Conservation (phyloP, 352 stramenopile genomes). For the Phytopythium helicoides region DNA sequence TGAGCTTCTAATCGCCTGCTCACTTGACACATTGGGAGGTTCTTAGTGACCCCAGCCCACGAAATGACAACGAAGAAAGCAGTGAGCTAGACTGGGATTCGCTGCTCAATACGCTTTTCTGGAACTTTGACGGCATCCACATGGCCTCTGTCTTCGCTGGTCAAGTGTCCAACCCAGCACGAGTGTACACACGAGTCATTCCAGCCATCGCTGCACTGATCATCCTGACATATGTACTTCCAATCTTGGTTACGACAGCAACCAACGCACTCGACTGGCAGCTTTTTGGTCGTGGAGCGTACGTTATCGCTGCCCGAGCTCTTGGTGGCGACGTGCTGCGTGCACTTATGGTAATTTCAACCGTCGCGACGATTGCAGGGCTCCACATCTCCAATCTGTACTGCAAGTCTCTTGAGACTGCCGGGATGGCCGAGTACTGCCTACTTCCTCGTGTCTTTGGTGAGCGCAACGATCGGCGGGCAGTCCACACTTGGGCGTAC, state of each 20-base stretch:
- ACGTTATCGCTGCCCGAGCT: constrained; percentile 63
- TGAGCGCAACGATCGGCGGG: constrained; percentile 22
- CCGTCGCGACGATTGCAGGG: constrained; percentile 80
- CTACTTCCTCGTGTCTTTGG: constrained; percentile 73
- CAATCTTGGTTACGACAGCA: constrained; percentile 70
- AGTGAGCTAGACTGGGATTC: constrained; percentile 42
- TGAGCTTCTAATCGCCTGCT: no score
- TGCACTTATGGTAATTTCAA: constrained; percentile 72
- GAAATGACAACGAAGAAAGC: background rate
- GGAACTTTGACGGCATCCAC: no score
- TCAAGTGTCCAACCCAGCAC: constrained; percentile 75
- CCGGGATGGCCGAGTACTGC: no score
- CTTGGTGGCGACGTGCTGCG: constrained; percentile 75
- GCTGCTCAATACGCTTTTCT: constrained; percentile 89
- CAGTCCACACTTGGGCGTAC: constrained; percentile 24
- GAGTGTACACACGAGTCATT: constrained; percentile 75
- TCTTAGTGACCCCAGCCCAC: constrained; percentile 7
- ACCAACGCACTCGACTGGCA: constrained; percentile 39
- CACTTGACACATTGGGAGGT: constrained; percentile 5
- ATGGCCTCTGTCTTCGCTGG: no score
- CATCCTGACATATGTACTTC: constrained; percentile 72
- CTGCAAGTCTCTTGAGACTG: no score
- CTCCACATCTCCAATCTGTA: no score
- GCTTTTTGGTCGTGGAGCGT: constrained; percentile 79
- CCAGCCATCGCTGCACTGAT: constrained; percentile 57